Conservation (phyloP, 345 rosid species). For the Conringia planisiliqua region DNA sequence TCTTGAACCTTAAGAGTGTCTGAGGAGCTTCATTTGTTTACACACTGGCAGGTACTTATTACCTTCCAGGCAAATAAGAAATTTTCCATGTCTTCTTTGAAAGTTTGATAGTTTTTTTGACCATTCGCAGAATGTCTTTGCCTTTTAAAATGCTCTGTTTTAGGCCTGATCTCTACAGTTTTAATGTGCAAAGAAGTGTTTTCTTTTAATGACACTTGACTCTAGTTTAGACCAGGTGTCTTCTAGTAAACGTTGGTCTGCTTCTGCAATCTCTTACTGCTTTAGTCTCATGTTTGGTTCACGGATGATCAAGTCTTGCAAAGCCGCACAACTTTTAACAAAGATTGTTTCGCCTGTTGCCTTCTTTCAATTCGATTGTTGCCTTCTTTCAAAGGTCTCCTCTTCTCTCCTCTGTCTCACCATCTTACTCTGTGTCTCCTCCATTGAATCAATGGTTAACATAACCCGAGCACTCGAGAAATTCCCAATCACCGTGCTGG, state of each 20-base stretch:
- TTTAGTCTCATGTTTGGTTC: background rate
- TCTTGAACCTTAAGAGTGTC: background rate
- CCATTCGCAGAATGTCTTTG: background rate
- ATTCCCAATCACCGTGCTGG: too few species aligned
- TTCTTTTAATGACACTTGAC: background rate
- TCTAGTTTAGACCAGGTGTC: background rate
- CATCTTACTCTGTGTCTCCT: too few species aligned
- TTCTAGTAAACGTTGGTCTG: too few species aligned
- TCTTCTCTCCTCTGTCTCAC: too few species aligned
- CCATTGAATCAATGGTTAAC: too few species aligned
- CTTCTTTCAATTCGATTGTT: too few species aligned
- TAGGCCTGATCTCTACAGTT: background rate
- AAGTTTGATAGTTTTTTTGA: background rate
- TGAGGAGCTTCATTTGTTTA: background rate
- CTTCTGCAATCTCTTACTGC: background rate
- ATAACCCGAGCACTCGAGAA: too few species aligned
- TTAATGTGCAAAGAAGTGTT: background rate
- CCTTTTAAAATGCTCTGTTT: background rate
- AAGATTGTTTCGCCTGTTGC: too few species aligned
- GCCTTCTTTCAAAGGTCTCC: too few species aligned
- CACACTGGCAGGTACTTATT: slow-evolving; percentile 5
- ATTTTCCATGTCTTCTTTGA: background rate
- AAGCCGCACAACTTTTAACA: background rate
- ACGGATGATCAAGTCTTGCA: background rate
- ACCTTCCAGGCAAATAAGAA: background rate